Evolutionary conservation across 139 green algal genomes (phyloP).

Genomic region (Tetraselmis striata): DNA sequence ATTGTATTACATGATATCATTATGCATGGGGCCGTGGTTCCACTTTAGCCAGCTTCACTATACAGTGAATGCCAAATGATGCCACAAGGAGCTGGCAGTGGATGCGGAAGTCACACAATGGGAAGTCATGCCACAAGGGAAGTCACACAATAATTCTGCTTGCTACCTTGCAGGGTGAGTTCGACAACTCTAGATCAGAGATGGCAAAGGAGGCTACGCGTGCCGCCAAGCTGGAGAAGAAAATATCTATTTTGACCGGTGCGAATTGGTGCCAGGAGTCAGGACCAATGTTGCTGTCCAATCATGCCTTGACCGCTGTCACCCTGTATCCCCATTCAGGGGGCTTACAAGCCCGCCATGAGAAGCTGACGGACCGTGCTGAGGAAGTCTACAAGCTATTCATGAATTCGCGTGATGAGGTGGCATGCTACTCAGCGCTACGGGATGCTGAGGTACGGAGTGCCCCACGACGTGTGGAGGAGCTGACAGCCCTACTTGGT

Average conservation of each 20-base stretch:
- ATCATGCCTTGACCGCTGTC: no score
- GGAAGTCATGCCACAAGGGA: no score
- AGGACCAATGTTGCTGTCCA: no score
- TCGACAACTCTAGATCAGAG: not conserved
- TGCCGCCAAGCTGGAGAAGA: conserved; percentile 10
- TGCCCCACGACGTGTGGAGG: not conserved
- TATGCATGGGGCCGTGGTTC: no score
- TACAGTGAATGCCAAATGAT: no score
- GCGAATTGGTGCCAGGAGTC: no score
- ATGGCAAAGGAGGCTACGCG: conserved; percentile 1
- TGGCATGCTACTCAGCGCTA: not conserved
- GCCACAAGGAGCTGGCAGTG: no score
- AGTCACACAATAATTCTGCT: no score
- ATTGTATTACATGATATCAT: no score
- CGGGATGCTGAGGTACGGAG: not conserved
- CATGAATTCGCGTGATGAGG: not conserved
- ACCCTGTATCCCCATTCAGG: not conserved
- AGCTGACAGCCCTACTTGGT: not conserved
- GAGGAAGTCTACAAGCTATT: not conserved
- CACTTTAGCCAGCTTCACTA: no score
- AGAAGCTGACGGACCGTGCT: not conserved
- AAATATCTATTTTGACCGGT: conserved; percentile 2
- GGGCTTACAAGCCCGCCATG: not conserved
- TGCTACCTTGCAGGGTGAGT: not conserved
- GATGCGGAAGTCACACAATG: no score